phyloP scores from a whole-genome alignment of 2,329 filamentous ascomycete species.

The Rasamsonia emersonii region DNA sequence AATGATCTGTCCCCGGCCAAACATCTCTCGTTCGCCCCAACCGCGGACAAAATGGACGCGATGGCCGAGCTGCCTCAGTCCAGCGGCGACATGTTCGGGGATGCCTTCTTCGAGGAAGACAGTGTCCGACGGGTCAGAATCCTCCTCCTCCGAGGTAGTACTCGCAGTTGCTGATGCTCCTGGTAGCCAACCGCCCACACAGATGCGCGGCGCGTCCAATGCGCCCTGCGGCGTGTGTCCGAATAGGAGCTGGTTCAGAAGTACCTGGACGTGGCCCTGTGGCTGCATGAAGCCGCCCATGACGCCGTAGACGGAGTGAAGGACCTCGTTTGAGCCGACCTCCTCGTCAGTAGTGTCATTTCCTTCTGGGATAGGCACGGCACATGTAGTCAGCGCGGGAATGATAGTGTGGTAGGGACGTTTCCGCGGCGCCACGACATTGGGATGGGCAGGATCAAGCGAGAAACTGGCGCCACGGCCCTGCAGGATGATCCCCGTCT shows the following conservation, averaged over 20 bases:
- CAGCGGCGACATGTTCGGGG: conserved; percentile 55
- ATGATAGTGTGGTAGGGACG: conserved; percentile 97
- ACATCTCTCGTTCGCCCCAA: conserved; percentile 53
- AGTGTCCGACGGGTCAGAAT: conserved; percentile 45
- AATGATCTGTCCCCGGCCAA: conserved; percentile 82
- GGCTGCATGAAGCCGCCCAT: conserved; percentile 99
- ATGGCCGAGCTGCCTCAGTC: conserved; percentile 63
- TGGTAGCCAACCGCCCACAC: conserved; percentile 54
- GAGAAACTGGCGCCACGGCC: conserved; percentile 85
- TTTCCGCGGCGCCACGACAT: conserved; percentile 70
- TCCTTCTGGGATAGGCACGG: too few relatives aligned
- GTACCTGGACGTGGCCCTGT: conserved; percentile 86
- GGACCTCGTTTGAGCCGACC: conserved; percentile 57
- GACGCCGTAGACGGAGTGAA: conserved; percentile 85
- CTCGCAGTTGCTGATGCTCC: conserved; percentile 42
- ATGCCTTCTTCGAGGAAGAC: conserved; percentile 83
- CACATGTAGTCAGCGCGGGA: conserved; percentile 81
- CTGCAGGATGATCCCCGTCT: conserved; percentile 87
- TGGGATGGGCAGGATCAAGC: conserved; percentile 62
- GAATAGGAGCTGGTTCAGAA: conserved; percentile 81
- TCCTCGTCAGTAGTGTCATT: conserved; percentile 38
- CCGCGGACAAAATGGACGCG: conserved; percentile 58
- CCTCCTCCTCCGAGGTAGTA: conserved; percentile 44
- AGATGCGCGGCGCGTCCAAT: conserved; percentile 79
- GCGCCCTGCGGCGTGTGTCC: conserved; percentile 75